Base-by-base conservation (phyloP, 257 asterid species). In the Petunia axillaris region DNA sequence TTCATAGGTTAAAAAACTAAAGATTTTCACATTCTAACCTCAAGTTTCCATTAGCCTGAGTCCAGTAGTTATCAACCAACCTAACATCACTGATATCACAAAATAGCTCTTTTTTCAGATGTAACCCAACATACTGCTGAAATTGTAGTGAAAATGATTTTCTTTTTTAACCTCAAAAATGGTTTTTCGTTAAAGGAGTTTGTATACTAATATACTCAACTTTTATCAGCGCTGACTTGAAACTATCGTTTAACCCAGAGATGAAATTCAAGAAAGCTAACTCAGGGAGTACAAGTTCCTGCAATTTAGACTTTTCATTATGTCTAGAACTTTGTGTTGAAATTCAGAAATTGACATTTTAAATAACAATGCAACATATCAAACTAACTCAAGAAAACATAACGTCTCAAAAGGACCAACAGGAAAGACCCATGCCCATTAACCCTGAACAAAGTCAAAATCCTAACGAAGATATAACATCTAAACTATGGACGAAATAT, bases 31-130 rank as follows among this genome's bases (percentile, higher is more conserved):
- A 70, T 43, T 44, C 3, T 38, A 70, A 37, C 3, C 76, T 70
- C 50, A 16, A 46, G 37, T 38, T 38, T 64, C 38, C 25, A 60
- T 37, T 70, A 16, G 58, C 46, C 76, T 38, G 10, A 8, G 39
- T 16, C 59, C 58, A 46, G 76, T 46, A 53, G 40, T 46, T 44
- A 46, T 46, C 76, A 70, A 70, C 76, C 39, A 70, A 38, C 15
- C 15, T 52, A 70, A 70, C 76, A 46, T 9, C 59, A 16, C 76
- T 16, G 58, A 2, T 46, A 41, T 57, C 62, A 15, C 16, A 15
- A 57, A 57, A 5, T 57, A 15, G 62, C 62, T 55, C 35, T 15
- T 15, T 55, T 54, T 25, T 15, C n/a, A 0, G 15, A 55, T 14
- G 35, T 68, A 9, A 68, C 15, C 48, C 14, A 48, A 13, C 35